phyloP scores from a whole-genome alignment of 495 filamentous ascomycete species.

The Annulohypoxylon moriforme region DNA sequence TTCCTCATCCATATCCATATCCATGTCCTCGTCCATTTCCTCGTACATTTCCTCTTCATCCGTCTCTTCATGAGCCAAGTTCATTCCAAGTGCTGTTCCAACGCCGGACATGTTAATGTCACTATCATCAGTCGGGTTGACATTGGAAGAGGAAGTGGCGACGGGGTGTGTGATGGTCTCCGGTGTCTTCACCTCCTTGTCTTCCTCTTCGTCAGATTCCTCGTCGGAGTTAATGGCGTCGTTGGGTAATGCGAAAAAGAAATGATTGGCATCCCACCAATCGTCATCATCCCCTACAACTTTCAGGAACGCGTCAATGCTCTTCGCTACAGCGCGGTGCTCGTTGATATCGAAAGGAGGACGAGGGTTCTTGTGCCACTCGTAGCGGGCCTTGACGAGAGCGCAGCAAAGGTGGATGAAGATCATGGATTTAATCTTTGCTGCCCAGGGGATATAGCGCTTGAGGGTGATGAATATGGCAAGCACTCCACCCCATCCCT shows the following conservation, averaged over 20 bases:
- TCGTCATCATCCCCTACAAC: neutral
- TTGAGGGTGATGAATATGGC: neutral
- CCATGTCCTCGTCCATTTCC: too few species aligned
- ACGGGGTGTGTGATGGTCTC: neutral
- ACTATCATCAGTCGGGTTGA: neutral
- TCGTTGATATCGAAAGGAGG: neutral
- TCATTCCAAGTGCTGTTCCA: neutral
- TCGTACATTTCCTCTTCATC: neutral
- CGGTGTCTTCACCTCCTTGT: neutral
- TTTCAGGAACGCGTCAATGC: constrained; percentile 12
- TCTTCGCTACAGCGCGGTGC: constrained; percentile 6
- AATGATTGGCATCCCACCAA: neutral
- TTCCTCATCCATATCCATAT: too few species aligned
- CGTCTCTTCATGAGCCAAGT: neutral
- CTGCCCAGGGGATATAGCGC: neutral
- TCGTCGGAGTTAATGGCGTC: neutral
- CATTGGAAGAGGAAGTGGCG: neutral
- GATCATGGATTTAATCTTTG: neutral
- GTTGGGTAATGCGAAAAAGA: neutral
- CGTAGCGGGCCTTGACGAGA: constrained; percentile 6
- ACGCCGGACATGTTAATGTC: neutral
- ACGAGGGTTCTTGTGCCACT: constrained; percentile 9
- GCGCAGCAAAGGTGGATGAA: constrained; percentile 2
- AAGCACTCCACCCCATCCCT: neutral
- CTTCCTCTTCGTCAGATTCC: neutral